phyloP scores from a whole-genome alignment of 164 flowering plant genomes.

The grape (Vitis vinifera) region DNA sequence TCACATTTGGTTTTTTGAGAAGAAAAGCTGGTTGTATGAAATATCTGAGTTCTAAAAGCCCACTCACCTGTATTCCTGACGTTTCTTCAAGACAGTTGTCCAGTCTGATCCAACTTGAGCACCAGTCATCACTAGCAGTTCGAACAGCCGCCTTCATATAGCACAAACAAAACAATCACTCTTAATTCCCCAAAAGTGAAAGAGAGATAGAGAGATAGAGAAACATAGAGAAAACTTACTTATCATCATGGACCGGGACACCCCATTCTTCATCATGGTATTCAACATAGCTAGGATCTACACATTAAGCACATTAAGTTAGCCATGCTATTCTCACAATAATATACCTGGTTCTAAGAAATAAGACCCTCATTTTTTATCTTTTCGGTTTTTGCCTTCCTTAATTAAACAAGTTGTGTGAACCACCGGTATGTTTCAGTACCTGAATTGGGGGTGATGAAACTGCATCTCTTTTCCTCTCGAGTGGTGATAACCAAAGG shows the following conservation, averaged over 20 bases:
- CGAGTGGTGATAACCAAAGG: conserved; percentile 5
- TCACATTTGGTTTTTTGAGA: neutral
- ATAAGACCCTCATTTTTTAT: neutral
- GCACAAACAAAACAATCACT: neutral
- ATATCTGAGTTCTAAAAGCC: neutral
- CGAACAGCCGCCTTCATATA: conserved; percentile 68
- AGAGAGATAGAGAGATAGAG: neutral
- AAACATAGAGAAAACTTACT: conserved; percentile 37
- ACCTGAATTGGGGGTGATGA: conserved; percentile 89
- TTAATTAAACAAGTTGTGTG: too few relatives aligned
- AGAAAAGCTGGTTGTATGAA: neutral
- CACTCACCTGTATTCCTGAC: conserved; percentile 69
- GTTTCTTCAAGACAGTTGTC: conserved; percentile 82
- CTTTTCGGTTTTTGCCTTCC: too few relatives aligned
- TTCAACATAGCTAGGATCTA: conserved; percentile 83
- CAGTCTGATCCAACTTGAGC: conserved; percentile 94
- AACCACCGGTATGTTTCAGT: too few relatives aligned
- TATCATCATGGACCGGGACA: conserved; percentile 88
- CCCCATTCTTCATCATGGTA: conserved; percentile 99
- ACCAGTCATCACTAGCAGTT: conserved; percentile 70
- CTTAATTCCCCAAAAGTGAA: neutral
- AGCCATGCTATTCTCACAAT: neutral
- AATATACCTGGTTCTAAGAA: neutral
- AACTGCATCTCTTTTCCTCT: conserved; percentile 73
- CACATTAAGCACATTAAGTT: neutral